A percentile compares a stretch with the other conserved stretches of the same genome.
Evolutionary conservation across 805 yeast species (phyloP).

Genomic region (Candida stauntonica): DNA sequence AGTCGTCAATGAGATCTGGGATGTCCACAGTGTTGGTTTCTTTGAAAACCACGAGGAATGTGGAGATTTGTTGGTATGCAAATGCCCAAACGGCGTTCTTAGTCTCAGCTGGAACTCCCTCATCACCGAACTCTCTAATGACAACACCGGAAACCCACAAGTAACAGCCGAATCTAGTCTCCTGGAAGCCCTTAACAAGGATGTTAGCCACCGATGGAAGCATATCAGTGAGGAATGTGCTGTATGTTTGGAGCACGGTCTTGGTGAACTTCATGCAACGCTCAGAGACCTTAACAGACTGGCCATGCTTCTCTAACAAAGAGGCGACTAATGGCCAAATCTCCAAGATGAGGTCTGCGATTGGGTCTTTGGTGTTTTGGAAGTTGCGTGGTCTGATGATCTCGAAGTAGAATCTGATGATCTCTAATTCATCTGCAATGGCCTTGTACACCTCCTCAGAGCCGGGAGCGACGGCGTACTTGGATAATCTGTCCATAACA

Average conservation of each 20-base stretch:
- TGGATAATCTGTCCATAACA: constrained; percentile 44
- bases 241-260: constrained; percentile 58
- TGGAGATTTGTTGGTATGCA: constrained; percentile 58
- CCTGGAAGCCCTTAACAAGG: constrained; percentile 65
- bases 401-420: constrained; percentile 55
- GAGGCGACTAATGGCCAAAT: constrained; percentile 55
- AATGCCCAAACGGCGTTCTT: constrained; percentile 68
- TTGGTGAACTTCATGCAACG: constrained; percentile 66
- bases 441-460: constrained; percentile 36
- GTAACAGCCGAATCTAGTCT: constrained; percentile 73
- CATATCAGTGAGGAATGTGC: constrained; percentile 50
- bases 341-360: constrained; percentile 49
- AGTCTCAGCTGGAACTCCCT: constrained; percentile 41
- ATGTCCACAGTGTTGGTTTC: constrained; percentile 23
- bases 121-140: constrained; percentile 68
- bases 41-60: constrained; percentile 47
- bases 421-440: constrained; percentile 72
- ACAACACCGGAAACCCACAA: constrained; percentile 86
- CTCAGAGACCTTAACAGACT: constrained; percentile 64
- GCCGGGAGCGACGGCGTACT: constrained; percentile 21
- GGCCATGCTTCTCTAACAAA: constrained; percentile 52
- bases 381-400: constrained; percentile 43
- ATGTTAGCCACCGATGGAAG: constrained; percentile 61
- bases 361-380: constrained; percentile 38
- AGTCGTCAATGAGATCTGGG: constrained; percentile 77